Evolutionary conservation across 345 rosid genomes (phyloP).

Genomic region (Citrus maxima): DNA sequence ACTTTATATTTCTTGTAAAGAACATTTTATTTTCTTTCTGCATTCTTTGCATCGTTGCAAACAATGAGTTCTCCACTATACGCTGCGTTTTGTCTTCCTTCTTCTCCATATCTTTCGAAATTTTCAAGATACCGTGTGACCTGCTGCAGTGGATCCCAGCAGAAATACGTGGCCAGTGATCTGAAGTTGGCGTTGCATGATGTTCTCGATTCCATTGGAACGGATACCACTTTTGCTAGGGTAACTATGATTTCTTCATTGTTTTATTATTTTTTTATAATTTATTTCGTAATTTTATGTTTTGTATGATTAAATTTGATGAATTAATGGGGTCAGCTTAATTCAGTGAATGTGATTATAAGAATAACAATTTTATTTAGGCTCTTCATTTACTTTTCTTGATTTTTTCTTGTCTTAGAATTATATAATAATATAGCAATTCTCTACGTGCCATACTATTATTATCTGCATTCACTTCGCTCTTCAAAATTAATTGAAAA

Average conservation of each 20-base stretch:
- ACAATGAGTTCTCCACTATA: background rate
- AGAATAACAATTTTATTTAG: background rate
- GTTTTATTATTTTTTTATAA: background rate
- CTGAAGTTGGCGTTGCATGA: conserved; percentile 34
- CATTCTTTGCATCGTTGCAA: background rate
- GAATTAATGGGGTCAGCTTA: background rate
- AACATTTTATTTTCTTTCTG: no score
- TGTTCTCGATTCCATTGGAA: conserved; percentile 36
- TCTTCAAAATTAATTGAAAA: no score
- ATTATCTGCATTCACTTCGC: no score
- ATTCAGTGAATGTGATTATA: background rate
- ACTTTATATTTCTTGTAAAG: no score
- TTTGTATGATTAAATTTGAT: background rate
- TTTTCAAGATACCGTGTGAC: conserved; percentile 1
- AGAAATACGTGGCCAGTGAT: conserved; percentile 7
- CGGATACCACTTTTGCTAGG: conserved; percentile 38
- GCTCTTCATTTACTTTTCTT: background rate
- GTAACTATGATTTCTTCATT: conserved; percentile 11
- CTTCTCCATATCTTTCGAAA: conserved; percentile 1
- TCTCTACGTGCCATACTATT: background rate
- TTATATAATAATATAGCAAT: background rate
- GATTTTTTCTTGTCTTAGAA: background rate
- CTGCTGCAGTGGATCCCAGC: conserved; percentile 18
- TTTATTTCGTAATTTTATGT: background rate
- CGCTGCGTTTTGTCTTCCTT: conserved; percentile 5